These are phyloP conservation scores for Saturnispora diversa DNA, from an alignment of 805 yeast species.

Conservation along the genomic window DNA sequence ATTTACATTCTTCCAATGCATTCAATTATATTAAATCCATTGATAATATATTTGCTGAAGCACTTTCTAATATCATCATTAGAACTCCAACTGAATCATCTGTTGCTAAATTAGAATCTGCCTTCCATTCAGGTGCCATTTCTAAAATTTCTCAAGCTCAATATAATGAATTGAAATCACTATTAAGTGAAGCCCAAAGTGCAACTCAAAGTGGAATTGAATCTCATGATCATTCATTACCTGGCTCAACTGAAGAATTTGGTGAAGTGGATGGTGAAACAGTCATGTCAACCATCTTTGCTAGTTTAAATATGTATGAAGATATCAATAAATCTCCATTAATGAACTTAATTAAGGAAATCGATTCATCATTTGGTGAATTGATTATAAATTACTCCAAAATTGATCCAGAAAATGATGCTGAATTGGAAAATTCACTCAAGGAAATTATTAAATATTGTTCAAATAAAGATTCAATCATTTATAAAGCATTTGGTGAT, in stretches of 20 bases:
- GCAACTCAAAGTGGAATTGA: background rate
- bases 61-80: conserved; percentile 15
- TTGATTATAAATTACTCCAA: conserved; percentile 18
- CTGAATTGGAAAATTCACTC: conserved; percentile 15
- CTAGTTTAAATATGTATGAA: conserved; percentile 20
- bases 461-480: conserved; percentile 17
- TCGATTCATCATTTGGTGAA: conserved; percentile 22
- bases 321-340: conserved; percentile 20
- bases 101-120: conserved; percentile 12
- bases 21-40: conserved; percentile 16
- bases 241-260: background rate
- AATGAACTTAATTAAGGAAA: conserved; percentile 17
- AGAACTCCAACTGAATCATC: conserved; percentile 14
- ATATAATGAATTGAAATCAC: conserved; percentile 9
- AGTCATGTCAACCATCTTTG: conserved; percentile 18
- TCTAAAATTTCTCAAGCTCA: conserved; percentile 14
- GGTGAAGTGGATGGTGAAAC: conserved; percentile 13
- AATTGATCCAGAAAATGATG: conserved; percentile 20
- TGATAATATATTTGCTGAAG: conserved; percentile 20
- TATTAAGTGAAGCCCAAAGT: conserved; percentile 1
- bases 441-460: conserved; percentile 17
- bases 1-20: conserved; percentile 18
- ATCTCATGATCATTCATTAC: too few relatives aligned
- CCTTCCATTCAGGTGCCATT: conserved; percentile 17
- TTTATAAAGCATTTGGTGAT: conserved; percentile 22